Conservation (phyloP, 2,329 filamentous ascomycete species). For the Alternaria sp. region DNA sequence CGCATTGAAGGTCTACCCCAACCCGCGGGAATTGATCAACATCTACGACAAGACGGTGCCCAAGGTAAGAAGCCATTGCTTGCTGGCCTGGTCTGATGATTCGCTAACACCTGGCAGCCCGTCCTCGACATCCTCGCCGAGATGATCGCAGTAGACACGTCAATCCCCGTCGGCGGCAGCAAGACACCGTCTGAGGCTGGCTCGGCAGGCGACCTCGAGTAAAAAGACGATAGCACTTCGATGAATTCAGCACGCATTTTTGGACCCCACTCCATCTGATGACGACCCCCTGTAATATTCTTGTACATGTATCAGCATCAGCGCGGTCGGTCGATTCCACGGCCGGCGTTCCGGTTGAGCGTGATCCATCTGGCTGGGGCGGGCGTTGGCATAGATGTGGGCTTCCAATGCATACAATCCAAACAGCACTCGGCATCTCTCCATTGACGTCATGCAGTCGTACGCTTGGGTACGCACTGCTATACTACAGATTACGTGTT, state of each 20-base stretch:
- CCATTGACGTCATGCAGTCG: conserved; percentile 31
- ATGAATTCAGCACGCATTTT: conserved; percentile 25
- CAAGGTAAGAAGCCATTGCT: conserved; percentile 69
- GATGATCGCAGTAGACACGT: conserved; percentile 94
- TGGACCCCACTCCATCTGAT: conserved; percentile 29
- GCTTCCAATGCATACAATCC: conserved; percentile 30
- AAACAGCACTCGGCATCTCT: conserved; percentile 19
- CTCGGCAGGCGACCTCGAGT: conserved; percentile 47
- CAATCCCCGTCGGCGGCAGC: conserved; percentile 53
- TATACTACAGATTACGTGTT: conserved; percentile 47
- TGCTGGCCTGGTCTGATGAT: neutral
- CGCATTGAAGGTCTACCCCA: conserved; percentile 97
- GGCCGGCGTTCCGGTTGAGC: conserved; percentile 41
- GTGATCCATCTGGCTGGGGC: conserved; percentile 26
- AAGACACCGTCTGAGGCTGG: conserved; percentile 49
- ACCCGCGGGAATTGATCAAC: conserved; percentile 87
- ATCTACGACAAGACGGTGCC: conserved; percentile 99
- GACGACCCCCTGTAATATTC: conserved; percentile 44
- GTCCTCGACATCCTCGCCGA: conserved; percentile 96
- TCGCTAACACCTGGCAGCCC: conserved; percentile 62
- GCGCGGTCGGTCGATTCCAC: conserved; percentile 25
- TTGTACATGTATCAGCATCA: conserved; percentile 48
- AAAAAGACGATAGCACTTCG: conserved; percentile 20
- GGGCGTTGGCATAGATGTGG: conserved; percentile 32
- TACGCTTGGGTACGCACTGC: conserved; percentile 33